Conservation (phyloP, 2,329 filamentous ascomycete genomes). For the Basipetospora sp. region DNA sequence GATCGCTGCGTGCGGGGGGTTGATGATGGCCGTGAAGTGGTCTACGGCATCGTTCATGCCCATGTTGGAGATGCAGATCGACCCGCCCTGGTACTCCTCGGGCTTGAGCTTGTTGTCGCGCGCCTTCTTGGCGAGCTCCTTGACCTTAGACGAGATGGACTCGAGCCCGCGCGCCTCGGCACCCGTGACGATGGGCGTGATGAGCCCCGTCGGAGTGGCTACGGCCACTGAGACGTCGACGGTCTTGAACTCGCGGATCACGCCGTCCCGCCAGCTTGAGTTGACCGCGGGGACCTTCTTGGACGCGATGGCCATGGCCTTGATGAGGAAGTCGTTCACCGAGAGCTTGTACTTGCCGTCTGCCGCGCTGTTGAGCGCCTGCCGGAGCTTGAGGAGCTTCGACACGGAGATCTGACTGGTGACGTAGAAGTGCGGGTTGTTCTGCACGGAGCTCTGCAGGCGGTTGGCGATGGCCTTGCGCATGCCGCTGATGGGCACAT, state of each 20-base stretch:
- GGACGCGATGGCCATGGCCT: slow-evolving; percentile 77
- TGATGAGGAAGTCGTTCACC: slow-evolving; percentile 99
- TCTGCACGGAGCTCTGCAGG: slow-evolving; percentile 73
- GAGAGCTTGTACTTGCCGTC: slow-evolving; percentile 97
- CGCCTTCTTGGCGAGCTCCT: slow-evolving; percentile 92
- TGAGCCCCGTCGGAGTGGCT: slow-evolving; percentile 80
- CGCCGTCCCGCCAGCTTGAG: slow-evolving; percentile 79
- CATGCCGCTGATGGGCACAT: slow-evolving; percentile 78
- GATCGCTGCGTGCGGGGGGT: slow-evolving; percentile 92
- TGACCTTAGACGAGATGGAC: slow-evolving; percentile 76
- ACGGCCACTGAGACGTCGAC: slow-evolving; percentile 95
- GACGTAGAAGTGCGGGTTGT: slow-evolving; percentile 98
- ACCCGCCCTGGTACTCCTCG: slow-evolving; percentile 97
- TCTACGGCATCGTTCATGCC: slow-evolving; percentile 97
- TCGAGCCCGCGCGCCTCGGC: slow-evolving; percentile 77
- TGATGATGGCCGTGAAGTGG: slow-evolving; percentile 96
- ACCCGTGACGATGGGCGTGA: slow-evolving; percentile 90
- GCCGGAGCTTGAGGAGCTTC: slow-evolving; percentile 91
- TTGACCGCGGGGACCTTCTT: slow-evolving; percentile 93
- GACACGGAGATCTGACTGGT: slow-evolving; percentile 77
- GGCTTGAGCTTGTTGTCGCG: slow-evolving; percentile 97
- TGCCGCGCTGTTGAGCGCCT: slow-evolving; percentile 74
- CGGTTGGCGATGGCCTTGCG: slow-evolving; percentile 93
- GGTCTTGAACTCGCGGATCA: slow-evolving; percentile 83
- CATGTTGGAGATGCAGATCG: slow-evolving; percentile 99